Conservation (phyloP, 495 filamentous ascomycete genomes). For the Daldinia concentrica region DNA sequence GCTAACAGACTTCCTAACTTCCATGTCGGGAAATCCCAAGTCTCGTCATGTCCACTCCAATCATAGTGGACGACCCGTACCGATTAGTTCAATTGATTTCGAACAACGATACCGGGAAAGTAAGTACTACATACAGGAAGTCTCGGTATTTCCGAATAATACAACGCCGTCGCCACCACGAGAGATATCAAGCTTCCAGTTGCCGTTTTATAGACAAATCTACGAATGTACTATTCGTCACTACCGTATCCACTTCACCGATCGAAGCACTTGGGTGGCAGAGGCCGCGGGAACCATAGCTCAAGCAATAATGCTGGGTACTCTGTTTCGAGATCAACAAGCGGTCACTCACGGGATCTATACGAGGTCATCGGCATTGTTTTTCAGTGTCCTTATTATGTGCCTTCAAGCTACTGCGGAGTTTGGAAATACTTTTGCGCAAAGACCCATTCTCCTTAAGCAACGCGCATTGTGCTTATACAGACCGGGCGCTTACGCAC, state of each 20-base stretch:
- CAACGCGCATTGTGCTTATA: conserved; percentile 72
- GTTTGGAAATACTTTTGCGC: conserved; percentile 68
- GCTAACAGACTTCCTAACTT: conserved; percentile 80
- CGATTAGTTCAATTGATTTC: conserved; percentile 5
- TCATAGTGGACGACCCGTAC: background rate
- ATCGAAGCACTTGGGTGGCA: conserved; percentile 36
- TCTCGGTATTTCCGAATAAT: background rate
- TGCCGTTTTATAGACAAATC: conserved; percentile 34
- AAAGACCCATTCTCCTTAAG: conserved; percentile 71
- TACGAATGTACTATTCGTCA: conserved; percentile 29
- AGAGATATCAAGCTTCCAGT: background rate
- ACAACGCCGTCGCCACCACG: background rate
- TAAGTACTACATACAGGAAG: background rate
- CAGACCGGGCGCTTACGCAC: conserved; percentile 67
- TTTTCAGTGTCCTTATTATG: conserved; percentile 58
- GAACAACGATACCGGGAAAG: conserved; percentile 8
- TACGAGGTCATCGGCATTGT: conserved; percentile 48
- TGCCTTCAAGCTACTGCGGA: conserved; percentile 59
- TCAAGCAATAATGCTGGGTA: conserved; percentile 43
- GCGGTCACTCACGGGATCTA: conserved; percentile 18
- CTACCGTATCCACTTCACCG: conserved; percentile 31
- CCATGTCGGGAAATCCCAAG: conserved; percentile 61
- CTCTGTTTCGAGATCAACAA: conserved; percentile 42
- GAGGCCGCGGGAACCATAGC: conserved; percentile 38
- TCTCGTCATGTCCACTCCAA: conserved; percentile 10